Evolutionary conservation across 2,329 filamentous ascomycete genomes (phyloP), one percentile per base, ranked within the genome.

Genomic region (Atkinsonella hypoxylon): DNA sequence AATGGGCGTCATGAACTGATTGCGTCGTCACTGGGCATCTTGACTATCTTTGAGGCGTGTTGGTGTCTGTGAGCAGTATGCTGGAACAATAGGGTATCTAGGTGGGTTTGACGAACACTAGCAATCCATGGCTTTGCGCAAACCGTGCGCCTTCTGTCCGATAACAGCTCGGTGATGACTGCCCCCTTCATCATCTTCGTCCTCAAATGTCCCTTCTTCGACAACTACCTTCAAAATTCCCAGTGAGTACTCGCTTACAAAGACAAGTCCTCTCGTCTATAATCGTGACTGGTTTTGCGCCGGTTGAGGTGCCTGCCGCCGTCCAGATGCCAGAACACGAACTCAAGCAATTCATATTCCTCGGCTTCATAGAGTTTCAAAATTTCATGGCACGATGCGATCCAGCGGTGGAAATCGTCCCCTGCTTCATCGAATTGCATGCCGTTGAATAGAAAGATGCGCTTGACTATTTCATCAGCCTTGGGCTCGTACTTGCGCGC

Each of bases 311-410:
- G 1, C 57, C 61, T 1, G 20, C 11, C 66, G 9, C 69, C 72
- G 0, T 75, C 75, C 17, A 81, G 64, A 56, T 81, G 79, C 78
- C 78, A 81, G 59, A 79, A 81, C 3, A 82, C 66, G n/a, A 82
- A 62, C 59, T 77, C 69, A 0, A 79, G 79, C 63, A 81, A 67
- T 51, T 78, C 71, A 56, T 82, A 82, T 0, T 78, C 78, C 2
- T 71, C 70, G 0, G 67, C 61, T 11, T 63, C 58, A 59, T 68
- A 82, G 40, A 63, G 61, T 18, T 53, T 53, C 58, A 73, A 64
- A 59, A 82, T 71, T 4, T 72, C 67, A 56, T 77, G 70, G 57
- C 71, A 78, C 2, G 73, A 74, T 0, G 70, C 72, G 3, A 58
- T 62, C 71, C 73, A 77, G 17, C 1, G 12, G 8, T 20, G 30